Conservation (phyloP, 306 rosid genomes). For the Alnus glutinosa region DNA sequence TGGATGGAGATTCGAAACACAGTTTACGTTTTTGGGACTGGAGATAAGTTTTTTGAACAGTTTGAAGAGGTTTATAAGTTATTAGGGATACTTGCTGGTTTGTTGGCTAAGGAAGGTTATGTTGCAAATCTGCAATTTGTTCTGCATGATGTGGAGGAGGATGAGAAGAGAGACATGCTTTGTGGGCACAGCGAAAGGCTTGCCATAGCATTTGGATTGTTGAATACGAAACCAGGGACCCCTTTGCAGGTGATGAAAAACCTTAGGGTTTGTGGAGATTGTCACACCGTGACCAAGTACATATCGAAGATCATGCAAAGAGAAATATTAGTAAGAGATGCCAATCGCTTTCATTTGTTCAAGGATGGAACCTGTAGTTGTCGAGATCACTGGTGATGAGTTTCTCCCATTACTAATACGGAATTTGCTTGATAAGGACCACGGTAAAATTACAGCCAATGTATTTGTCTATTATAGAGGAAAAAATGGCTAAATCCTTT, state of each 20-base stretch:
- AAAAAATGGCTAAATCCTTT: too few relatives aligned
- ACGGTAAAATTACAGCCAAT: too few relatives aligned
- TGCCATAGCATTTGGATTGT: slow-evolving; percentile 27
- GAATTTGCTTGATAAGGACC: too few relatives aligned
- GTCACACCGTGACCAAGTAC: slow-evolving; percentile 32
- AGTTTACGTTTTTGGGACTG: slow-evolving; percentile 33
- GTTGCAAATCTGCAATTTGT: slow-evolving; percentile 27
- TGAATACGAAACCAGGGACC: slow-evolving; percentile 31
- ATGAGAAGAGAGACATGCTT: slow-evolving; percentile 26
- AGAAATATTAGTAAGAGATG: slow-evolving; percentile 34
- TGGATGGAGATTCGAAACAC: slow-evolving; percentile 48
- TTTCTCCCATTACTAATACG: background rate
- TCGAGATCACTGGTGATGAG: slow-evolving; percentile 31
- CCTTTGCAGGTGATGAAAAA: slow-evolving; percentile 32
- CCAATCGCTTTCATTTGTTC: slow-evolving; percentile 33
- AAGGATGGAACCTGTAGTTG: slow-evolving; percentile 33
- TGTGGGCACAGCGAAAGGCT: slow-evolving; percentile 29
- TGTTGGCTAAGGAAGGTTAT: slow-evolving; percentile 31
- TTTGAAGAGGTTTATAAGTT: slow-evolving; percentile 15
- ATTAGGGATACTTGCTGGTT: background rate
- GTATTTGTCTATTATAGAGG: too few relatives aligned
- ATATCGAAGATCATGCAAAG: slow-evolving; percentile 28
- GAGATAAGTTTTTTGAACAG: slow-evolving; percentile 30
- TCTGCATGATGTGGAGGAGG: slow-evolving; percentile 23
- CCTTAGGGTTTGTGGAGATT: slow-evolving; percentile 30